phyloP scores from a whole-genome alignment of 495 filamentous ascomycete species.

The Neohortaea acidophila region DNA sequence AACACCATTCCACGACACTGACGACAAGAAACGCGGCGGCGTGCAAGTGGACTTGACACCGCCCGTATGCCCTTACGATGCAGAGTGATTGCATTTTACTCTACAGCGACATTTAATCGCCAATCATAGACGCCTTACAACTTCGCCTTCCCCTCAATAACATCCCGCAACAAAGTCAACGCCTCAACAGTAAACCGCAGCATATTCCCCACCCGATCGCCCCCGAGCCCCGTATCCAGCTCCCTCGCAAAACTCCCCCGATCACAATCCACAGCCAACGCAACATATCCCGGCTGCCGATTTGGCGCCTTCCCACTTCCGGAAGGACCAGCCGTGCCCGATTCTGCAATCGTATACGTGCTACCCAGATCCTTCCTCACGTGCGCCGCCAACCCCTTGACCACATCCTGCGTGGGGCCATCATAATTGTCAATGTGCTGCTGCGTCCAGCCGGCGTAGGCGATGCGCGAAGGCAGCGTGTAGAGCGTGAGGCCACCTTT shows the following conservation, averaged over 20 bases:
- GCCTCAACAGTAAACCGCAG: slow-evolving; percentile 42
- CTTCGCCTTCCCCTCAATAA: slow-evolving; percentile 36
- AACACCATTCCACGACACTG: slow-evolving; percentile 63
- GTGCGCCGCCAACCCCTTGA: slow-evolving; percentile 39
- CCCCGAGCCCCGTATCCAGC: slow-evolving; percentile 36
- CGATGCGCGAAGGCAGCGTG: slow-evolving; percentile 43
- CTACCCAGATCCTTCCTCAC: slow-evolving; percentile 35
- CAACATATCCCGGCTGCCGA: slow-evolving; percentile 46
- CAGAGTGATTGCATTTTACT: neutral
- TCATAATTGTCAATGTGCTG: slow-evolving; percentile 35
- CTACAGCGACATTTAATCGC: no score
- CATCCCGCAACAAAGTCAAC: slow-evolving; percentile 41
- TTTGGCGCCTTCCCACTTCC: slow-evolving; percentile 41
- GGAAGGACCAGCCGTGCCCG: slow-evolving; percentile 47
- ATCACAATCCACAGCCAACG: slow-evolving; percentile 38
- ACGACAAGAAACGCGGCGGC: slow-evolving; percentile 71
- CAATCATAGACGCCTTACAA: slow-evolving; percentile 17
- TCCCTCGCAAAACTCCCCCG: slow-evolving; percentile 36
- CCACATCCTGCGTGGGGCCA: slow-evolving; percentile 43
- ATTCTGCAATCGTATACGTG: slow-evolving; percentile 44
- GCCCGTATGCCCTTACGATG: no score
- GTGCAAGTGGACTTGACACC: slow-evolving; percentile 55
- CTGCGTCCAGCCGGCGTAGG: slow-evolving; percentile 45
- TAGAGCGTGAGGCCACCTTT: slow-evolving; percentile 47
- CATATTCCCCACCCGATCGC: slow-evolving; percentile 44